A percentile compares a stretch with the other conserved stretches of the same genome.
These are phyloP conservation scores for Cercospora nicotianae DNA, from an alignment of 2,329 filamentous ascomycete genomes.

Conservation along the genomic window DNA sequence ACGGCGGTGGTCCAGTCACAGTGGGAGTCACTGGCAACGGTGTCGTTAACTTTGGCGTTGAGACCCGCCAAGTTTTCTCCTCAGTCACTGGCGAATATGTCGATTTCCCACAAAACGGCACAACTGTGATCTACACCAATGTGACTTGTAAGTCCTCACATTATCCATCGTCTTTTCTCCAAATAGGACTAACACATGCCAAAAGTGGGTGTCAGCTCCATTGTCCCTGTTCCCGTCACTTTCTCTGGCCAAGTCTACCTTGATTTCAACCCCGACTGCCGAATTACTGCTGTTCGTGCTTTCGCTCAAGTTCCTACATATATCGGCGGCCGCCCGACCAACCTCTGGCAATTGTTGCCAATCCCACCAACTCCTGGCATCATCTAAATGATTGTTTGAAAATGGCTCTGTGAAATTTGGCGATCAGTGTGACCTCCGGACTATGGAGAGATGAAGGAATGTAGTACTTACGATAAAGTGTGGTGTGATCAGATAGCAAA, in stretches of 20 bases:
- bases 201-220: constrained; percentile 5
- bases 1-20: constrained; percentile 12
- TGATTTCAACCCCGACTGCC: constrained; percentile 17
- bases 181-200: background rate
- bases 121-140: constrained; percentile 25
- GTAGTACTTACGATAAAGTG: background rate
- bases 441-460: background rate
- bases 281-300: constrained; percentile 18
- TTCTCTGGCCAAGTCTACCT: constrained; percentile 22
- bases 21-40: constrained; percentile 13
- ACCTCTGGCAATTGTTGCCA: constrained; percentile 12
- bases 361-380: constrained; percentile 15
- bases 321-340: constrained; percentile 14
- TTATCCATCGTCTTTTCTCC: no score
- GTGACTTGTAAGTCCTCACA: constrained; percentile 6
- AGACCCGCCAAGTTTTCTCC: constrained; percentile 22
- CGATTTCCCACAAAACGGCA: constrained; percentile 17
- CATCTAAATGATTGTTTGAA: background rate
- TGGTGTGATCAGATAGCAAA: background rate
- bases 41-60: constrained; percentile 9
- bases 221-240: constrained; percentile 15
- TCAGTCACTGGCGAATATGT: constrained; percentile 20
- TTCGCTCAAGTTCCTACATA: constrained; percentile 19
- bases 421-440: background rate
- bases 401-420: background rate